Conservation (phyloP, 768 basidiomycete genomes). For the Dacryopinax primogenitus region DNA sequence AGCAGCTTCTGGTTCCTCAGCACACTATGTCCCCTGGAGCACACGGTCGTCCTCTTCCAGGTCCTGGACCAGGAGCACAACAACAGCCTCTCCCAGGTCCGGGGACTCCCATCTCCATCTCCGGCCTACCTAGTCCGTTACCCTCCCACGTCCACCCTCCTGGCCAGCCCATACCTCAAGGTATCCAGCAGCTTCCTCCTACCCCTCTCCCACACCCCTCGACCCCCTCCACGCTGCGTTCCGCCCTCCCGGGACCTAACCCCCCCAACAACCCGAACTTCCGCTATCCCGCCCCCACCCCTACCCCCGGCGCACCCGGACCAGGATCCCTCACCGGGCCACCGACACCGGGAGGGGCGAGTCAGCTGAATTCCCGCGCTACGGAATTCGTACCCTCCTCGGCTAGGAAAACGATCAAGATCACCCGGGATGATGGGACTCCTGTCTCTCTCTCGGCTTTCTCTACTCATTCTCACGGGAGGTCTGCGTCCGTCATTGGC, state of each 20-base stretch:
- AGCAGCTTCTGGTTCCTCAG: not conserved
- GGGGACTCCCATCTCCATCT: constrained; percentile 31
- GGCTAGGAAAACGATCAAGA: constrained; percentile 33
- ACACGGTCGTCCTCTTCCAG: not conserved
- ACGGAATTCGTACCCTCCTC: constrained; percentile 50
- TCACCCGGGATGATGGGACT: constrained; percentile 49
- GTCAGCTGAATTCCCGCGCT: constrained; percentile 47
- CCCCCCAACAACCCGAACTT: constrained; percentile 51
- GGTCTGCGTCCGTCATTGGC: too few relatives aligned
- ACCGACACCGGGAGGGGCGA: not conserved
- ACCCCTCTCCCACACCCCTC: constrained; percentile 54
- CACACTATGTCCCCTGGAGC: not conserved
- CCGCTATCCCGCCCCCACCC: constrained; percentile 30
- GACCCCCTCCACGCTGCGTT: constrained; percentile 40
- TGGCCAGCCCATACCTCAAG: too few relatives aligned
- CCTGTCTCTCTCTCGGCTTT: constrained; percentile 51
- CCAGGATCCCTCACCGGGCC: not conserved
- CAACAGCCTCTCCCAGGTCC: constrained; percentile 7
- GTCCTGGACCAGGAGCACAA: constrained; percentile 16
- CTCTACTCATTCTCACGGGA: too few relatives aligned
- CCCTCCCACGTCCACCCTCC: constrained; percentile 29
- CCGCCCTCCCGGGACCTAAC: constrained; percentile 44
- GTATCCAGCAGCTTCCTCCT: constrained; percentile 49
- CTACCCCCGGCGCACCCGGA: too few relatives aligned
- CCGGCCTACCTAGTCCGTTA: constrained; percentile 32